Percentiles rank a stretch among this genome's conserved stretches.
phyloP scores from a whole-genome alignment of 108 stramenopile species.

The Parmales sp. region DNA sequence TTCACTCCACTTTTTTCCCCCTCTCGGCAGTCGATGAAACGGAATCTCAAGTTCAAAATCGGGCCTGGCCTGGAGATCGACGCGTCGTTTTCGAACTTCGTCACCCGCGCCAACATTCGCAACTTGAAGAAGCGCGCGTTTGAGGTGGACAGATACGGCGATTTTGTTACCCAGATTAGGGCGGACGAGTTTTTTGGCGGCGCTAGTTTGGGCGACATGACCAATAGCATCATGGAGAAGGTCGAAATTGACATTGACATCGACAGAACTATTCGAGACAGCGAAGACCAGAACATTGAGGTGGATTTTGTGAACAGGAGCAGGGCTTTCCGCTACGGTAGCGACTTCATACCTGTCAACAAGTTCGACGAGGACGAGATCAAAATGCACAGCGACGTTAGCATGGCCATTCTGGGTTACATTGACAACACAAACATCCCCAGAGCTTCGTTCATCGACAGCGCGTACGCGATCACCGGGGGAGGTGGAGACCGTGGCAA shows the following conservation, averaged over 20 bases:
- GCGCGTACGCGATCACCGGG: conserved; percentile 52
- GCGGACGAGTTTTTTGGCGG: background rate
- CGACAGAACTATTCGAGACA: conserved; percentile 32
- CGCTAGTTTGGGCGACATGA: conserved; percentile 11
- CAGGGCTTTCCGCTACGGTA: conserved; percentile 53
- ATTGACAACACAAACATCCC: conserved; percentile 27
- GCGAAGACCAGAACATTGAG: conserved; percentile 25
- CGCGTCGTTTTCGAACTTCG: conserved; percentile 35
- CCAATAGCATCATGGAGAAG: conserved; percentile 33
- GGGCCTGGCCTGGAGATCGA: conserved; percentile 47
- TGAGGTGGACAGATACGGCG: conserved; percentile 30
- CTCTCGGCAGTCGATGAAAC: conserved; percentile 29
- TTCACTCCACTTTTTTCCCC: too few relatives aligned
- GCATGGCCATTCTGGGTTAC: conserved; percentile 64
- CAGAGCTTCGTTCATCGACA: conserved; percentile 37
- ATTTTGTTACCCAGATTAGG: too few relatives aligned
- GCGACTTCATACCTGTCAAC: conserved; percentile 56
- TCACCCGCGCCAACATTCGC: conserved; percentile 32
- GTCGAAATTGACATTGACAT: conserved; percentile 34
- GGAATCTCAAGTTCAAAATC: conserved; percentile 50
- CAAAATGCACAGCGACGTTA: conserved; percentile 28
- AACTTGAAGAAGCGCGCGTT: conserved; percentile 35
- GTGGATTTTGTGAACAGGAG: conserved; percentile 26
- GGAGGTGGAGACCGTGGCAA: conserved; percentile 34
- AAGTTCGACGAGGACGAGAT: conserved; percentile 58